Evolutionary conservation across 805 yeast species (phyloP).

Genomic region (Yarrowia sp.): DNA sequence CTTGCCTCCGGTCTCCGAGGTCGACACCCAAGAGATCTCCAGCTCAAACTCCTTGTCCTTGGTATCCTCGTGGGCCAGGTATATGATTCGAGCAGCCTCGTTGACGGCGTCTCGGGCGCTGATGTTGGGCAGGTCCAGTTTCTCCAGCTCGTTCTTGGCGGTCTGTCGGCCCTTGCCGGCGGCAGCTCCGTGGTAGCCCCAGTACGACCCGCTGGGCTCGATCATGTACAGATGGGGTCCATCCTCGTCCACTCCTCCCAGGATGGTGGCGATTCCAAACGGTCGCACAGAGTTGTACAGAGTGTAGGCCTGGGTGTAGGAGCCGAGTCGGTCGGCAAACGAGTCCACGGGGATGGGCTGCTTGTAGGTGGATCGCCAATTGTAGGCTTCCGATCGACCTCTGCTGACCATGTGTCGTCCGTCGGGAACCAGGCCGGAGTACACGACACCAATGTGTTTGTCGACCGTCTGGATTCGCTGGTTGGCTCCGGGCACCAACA

Average conservation of each 20-base stretch:
- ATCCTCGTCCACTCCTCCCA: conserved; percentile 90
- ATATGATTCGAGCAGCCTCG: conserved; percentile 91
- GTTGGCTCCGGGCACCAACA: conserved; percentile 88
- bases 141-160: conserved; percentile 97
- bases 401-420: conserved; percentile 92
- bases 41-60: conserved; percentile 97
- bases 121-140: conserved; percentile 73
- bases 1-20: conserved; percentile 74
- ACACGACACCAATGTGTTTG: conserved; percentile 88
- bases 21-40: conserved; percentile 88
- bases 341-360: conserved; percentile 79
- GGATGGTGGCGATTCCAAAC: conserved; percentile 89
- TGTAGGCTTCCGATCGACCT: conserved; percentile 88
- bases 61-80: conserved; percentile 95
- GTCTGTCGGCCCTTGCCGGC: conserved; percentile 98
- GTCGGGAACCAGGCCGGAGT: conserved; percentile 95
- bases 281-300: conserved; percentile 97
- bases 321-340: conserved; percentile 84
- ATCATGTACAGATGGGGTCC: conserved; percentile 95
- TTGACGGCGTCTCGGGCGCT: conserved; percentile 83
- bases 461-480: conserved; percentile 92
- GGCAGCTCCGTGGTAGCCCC: conserved; percentile 98
- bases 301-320: conserved; percentile 93
- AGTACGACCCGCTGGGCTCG: conserved; percentile 95
- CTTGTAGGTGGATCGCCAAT: conserved; percentile 78